Base-by-base conservation (phyloP, 345 rosid species). In the Draba incana region DNA sequence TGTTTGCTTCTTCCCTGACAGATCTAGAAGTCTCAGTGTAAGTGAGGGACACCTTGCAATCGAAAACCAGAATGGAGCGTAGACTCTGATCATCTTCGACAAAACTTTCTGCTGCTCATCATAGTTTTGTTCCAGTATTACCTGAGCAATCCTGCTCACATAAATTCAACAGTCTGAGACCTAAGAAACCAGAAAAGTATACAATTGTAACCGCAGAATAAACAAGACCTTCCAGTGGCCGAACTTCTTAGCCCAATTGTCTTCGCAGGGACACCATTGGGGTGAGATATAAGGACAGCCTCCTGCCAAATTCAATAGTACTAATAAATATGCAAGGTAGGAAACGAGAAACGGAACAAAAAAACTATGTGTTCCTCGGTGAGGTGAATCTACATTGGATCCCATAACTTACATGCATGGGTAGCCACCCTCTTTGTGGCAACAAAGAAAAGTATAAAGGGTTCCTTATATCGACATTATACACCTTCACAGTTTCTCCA, bases 1-100 rank as follows among this genome's bases (percentile, higher is more conserved):
- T 11, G 70, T 68, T 56, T 68, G 69, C 80, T 84, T 87, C 69
- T 75, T 84, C 64, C 81, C 86, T 7, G 77, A 66, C 62, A 83
- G 12, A 53, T 94, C 85, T 42, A 87, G 66, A 75, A 91, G 84
- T 75, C 77, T 79, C 57, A 68, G 86, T 47, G 82, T 81, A 74
- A 94, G 91, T 9, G 92, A 87, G 44, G 96, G 97, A 75, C 99
- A 94, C 79, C 88, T 84, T 30, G 93, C 79, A 66, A 91, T 70
- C 45, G 93, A 80, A 81, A 94, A 84, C 99, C 99, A 94, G 73
- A 77, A 86, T 35, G 97, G 92, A 71, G 96, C 96, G 58, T 94
- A 91, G 53, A 94, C 79, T 82, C 95, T 81, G 53, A 94, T 82
- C 31, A 62, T 78, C 80, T 84, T 94, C 53, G 84, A 82, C 79